Base-by-base conservation (phyloP, 495 filamentous ascomycete genomes). In the Xanthoparmelia taractica region DNA sequence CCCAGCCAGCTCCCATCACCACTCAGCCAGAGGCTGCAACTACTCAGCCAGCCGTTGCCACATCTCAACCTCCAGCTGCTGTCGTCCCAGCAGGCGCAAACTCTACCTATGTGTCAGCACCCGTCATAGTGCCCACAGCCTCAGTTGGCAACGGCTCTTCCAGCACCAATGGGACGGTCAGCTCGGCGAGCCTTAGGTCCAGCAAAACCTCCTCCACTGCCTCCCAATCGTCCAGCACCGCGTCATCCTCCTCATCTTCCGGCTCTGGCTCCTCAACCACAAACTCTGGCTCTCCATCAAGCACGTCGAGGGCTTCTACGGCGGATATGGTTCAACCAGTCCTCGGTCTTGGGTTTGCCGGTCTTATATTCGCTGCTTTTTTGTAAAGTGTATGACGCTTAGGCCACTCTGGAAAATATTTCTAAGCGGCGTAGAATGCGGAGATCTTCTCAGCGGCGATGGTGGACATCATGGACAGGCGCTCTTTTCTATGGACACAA, bases 11-110 rank as follows among this genome's bases (percentile, higher is more conserved):
- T 4, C 64, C 48, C 20, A 69, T 74, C 23, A 77, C 75, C 60
- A 59, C 63, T 20, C 75, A 79, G 67, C 72, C 75, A n/a, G 18
- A 57, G 23, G 70, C 67, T 10, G 73, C 75, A 27, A 81, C 77
- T 50, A 67, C 69, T 45, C 76, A 80, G 65, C 76, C 80, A 23
- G 43, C 69, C 10, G 78, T 70, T 20, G 76, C 73, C 48, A 82
- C 80, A 27, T 73, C 71, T 25, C 77, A 78, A 68, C 64, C 76
- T 33, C 55, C 71, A 33, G 75, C 74, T 61, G 77, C 76, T 34
- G 76, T 77, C 25, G 76, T 82, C 66, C 80, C 81, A 13, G 81
- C 80, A 59, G 79, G 79, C 57, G 64, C 82, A 55, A 65, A 71
- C 48, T 67, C 63, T 45, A 61, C 66, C 17, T 27, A 64, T 17